Evolutionary conservation across 345 rosid species (phyloP), one percentile per base, ranked within the genome.

Genomic region (Populus pruinosa): DNA sequence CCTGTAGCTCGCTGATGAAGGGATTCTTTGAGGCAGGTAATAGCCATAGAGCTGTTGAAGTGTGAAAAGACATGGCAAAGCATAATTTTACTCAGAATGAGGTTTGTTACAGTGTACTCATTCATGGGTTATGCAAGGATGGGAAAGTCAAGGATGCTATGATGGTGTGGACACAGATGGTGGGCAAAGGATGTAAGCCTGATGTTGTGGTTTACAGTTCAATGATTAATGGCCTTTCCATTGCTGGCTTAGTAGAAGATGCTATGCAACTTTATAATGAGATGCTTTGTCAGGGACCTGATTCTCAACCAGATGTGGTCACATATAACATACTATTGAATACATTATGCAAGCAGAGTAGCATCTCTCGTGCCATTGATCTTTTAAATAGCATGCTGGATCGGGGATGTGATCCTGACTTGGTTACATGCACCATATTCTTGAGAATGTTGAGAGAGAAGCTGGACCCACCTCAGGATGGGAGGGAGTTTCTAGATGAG

Each of bases 1-100:
- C 97, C 49, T 93, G 89, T 74, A 96, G 99, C 90, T 93, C 97
- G 63, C 73, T 96, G 82, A 89, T 96, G 90, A 92, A 82, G 85
- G 98, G 97, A 70, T 93, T 86, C 78, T 92, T 93, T 74, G 88
- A 79, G 84, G 67, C 70, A 0, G 91, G 93, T 73, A 84, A 86
- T 44, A 77, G 89, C 64, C 87, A 83, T 75, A 89, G 88, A 81
- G 99, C 99, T 25, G 35, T 91, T 76, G 86, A 86, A 81, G 80
- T 96, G 56, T 96, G 98, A 98, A 83, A 85, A 81, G 92, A 84
- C 81, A 90, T 92, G 90, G 87, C 69, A 44, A 72, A 84, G 69
- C 77, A 67, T 59, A 76, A 81, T 65, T 88, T 85, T 73, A 36
- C 62, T 23, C 72, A 63, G 44, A 91, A 90, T 44, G 87, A 84